Evolutionary conservation across 805 yeast species (phyloP), one percentile per base, ranked within the genome.

Genomic region (Ogataea naganishii): DNA sequence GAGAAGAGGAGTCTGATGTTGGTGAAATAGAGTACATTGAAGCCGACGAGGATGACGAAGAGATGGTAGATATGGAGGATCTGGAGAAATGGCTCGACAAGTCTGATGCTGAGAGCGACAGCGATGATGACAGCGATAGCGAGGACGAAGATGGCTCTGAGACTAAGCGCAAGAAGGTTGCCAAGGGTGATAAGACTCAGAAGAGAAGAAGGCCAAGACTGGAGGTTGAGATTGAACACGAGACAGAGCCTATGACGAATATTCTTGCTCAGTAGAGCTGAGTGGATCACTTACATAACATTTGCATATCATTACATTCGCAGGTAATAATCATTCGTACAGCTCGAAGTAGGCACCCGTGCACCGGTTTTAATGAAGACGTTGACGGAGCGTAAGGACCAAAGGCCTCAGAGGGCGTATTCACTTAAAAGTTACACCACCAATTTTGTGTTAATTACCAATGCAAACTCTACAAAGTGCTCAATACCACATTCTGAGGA

Each of bases 51-150:
- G 94, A 80, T 11, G 94, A 82, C 14, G 95, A 80, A 36, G 86
- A 85, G 42, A 60, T 84, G 44, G 95, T 85, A 16, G 96, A 92
- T 50, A 72, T 89, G 62, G 96, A 88, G 61, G 96, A 89, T 46
- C 63, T 88, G 41, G 92, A 88, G 57, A 78, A 74, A 56, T 89
- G 96, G 96, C 62, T 81, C 29, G 53, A 46, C 23, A 53, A 49
- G 20, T 46, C 46, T 37, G 47, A 63, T 35, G 56, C 53, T 30
- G 64, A 53, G 19, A 63, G 56, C 3, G 69, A 58, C 11, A 49
- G 41, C 12, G 54, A 47, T 18, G 52, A 51, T 9, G 59, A 49
- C n/a, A 52, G 46, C 11, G 47, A 38, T 6, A 43, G 40, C 15
- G 38, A 37, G 13, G 44, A 38, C 18, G 52, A 44, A 26, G 62